These are phyloP conservation scores for Diaporthe batatas DNA, from an alignment of 2,329 filamentous ascomycete species.

Conservation along the genomic window DNA sequence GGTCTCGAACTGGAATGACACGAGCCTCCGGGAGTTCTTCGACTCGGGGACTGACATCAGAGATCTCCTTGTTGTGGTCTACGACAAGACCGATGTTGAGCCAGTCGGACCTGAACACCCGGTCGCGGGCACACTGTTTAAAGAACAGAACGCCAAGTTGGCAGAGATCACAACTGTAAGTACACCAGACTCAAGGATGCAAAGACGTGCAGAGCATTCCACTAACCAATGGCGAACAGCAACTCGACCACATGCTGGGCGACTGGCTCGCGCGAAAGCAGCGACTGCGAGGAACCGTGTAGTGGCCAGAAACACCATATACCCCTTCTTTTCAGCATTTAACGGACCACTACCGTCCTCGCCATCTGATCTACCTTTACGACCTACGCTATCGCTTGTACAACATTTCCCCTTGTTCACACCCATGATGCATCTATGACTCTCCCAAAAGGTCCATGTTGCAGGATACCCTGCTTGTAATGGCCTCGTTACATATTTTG, in stretches of 20 bases:
- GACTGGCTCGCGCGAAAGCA: conserved; percentile 83
- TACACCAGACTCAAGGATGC: conserved; percentile 41
- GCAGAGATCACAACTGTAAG: conserved; percentile 85
- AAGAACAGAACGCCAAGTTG: conserved; percentile 87
- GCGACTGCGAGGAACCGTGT: conserved; percentile 67
- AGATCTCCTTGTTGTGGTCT: conserved; percentile 90
- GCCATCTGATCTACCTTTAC: conserved; percentile 10
- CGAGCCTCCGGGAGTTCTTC: conserved; percentile 87
- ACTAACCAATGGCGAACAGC: conserved; percentile 56
- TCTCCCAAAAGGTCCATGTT: conserved; percentile 24
- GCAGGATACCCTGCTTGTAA: conserved; percentile 23
- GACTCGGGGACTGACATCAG: conserved; percentile 90
- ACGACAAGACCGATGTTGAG: conserved; percentile 87
- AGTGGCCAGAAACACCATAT: conserved; percentile 40
- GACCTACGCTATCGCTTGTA: conserved; percentile 11
- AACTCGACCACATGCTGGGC: conserved; percentile 88
- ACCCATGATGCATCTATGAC: conserved; percentile 41
- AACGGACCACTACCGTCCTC: conserved; percentile 7
- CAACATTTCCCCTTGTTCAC: conserved; percentile 16
- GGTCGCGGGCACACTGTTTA: conserved; percentile 83
- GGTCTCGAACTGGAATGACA: conserved; percentile 85
- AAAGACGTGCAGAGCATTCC: conserved; percentile 24
- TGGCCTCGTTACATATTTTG: conserved; percentile 29
- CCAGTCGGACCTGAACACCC: conserved; percentile 89
- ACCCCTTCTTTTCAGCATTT: conserved; percentile 29